These are phyloP conservation scores for Hevea brasiliensis DNA, from an alignment of 345 rosid genomes.

Conservation along the genomic window DNA sequence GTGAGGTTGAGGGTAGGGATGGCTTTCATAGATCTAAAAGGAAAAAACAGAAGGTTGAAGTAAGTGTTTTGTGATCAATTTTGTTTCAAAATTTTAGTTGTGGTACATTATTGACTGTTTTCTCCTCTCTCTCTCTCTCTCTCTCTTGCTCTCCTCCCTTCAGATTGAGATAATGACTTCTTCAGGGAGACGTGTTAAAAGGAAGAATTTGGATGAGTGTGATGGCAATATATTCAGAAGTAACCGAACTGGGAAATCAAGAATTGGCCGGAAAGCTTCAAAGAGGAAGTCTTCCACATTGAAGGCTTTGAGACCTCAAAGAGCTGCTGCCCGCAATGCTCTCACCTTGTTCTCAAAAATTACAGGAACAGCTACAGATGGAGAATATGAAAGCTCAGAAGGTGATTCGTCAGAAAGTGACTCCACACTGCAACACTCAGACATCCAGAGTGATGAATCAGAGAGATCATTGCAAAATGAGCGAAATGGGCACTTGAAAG, in stretches of 20 bases:
- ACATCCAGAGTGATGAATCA: constrained; percentile 62
- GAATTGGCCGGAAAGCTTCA: constrained; percentile 51
- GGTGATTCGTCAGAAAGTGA: constrained; percentile 72
- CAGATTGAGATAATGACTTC: constrained; percentile 84
- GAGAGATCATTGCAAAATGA: constrained; percentile 51
- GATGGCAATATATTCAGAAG: constrained; percentile 51
- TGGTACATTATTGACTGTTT: constrained; percentile 14
- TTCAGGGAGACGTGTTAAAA: constrained; percentile 91
- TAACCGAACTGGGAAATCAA: constrained; percentile 50
- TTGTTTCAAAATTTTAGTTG: not conserved
- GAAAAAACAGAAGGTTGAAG: constrained; percentile 69
- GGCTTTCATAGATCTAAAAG: constrained; percentile 66
- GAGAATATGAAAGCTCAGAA: constrained; percentile 67
- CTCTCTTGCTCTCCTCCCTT: too few species aligned
- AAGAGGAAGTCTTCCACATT: constrained; percentile 62
- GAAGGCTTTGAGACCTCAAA: constrained; percentile 78
- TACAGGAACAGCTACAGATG: constrained; percentile 72
- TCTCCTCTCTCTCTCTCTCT: too few species aligned
- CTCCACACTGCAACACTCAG: constrained; percentile 56
- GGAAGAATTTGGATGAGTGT: constrained; percentile 72
- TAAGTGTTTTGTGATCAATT: constrained; percentile 30
- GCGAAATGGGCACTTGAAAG: constrained; percentile 55
- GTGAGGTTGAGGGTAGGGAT: constrained; percentile 64
- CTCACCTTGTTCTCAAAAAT: constrained; percentile 79
- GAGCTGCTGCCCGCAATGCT: constrained; percentile 96